Evolutionary conservation across 306 rosid genomes (phyloP), one percentile per base, ranked within the genome.

Genomic region (Delonix regia): DNA sequence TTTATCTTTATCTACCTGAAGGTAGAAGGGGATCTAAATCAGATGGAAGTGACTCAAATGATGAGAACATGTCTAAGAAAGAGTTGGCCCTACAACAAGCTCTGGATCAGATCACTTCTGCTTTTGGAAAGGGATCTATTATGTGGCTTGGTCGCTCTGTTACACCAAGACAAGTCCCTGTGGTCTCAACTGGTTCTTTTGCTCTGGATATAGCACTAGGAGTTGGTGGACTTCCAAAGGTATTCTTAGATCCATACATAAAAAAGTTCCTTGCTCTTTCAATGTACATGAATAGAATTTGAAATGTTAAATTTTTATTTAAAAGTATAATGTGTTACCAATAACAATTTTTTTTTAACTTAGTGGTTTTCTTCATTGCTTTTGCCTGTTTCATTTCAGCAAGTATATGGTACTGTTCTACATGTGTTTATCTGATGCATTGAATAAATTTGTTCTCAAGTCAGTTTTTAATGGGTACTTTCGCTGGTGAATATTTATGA

Each of bases 61-160:
- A 86, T 68, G 98, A 95, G 74, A 87, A 82, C 80, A 12, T 91
- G 86, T 92, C 96, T 21, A 91, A 91, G 94, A 95, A 88, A 84
- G 99, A 95, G 45, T 56, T 88, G 74, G 98, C 98, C 24, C 79
- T 95, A 13, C 93, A 87, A 69, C 96, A 88, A 91, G 99, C 99
- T 47, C 49, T 95, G 78, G 99, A 95, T 85, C 99, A 95, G 88
- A 93, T 95, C 80, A 91, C 94, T 0, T 80, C 94, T 56, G 74
- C 99, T 19, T 91, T 86, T 83, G 99, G 99, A 71, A 95, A 91
- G 80, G 99, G 97, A 57, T 89, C 98, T 66, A 93, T 95, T 77
- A 95, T 95, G 99, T 95, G 99, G 99, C 97, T 95, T 78, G 99
- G 98, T 75, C 91, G 90, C 63, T 79, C 96, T 0, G 81, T 18